phyloP scores from a whole-genome alignment of 257 asterid genomes.

The Salvia rosmarinus region DNA sequence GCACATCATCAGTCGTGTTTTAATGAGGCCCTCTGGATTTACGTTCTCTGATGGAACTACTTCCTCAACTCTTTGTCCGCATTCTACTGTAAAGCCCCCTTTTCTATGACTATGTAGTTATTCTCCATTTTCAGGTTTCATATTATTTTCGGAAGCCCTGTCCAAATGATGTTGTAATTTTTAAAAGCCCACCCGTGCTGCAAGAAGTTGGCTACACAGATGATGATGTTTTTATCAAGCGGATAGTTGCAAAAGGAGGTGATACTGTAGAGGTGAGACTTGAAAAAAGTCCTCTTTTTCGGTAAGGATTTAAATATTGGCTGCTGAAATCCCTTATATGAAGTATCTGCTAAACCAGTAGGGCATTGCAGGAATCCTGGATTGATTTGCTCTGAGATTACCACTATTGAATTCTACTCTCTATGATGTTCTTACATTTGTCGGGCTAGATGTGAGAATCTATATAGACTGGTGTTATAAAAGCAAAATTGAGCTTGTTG shows the following conservation, averaged over 20 bases:
- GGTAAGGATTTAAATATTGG: not conserved
- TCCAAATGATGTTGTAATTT: conserved; percentile 82
- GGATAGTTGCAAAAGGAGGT: conserved; percentile 89
- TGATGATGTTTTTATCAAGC: conserved; percentile 88
- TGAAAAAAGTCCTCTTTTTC: not conserved
- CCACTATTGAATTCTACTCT: not conserved
- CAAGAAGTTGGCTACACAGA: conserved; percentile 94
- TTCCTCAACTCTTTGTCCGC: not conserved
- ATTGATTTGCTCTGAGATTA: not conserved
- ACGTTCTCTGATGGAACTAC: not conserved
- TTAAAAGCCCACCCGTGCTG: conserved; percentile 91
- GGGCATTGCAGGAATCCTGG: not conserved
- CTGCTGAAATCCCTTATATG: conserved; percentile 4
- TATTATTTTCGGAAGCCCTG: conserved; percentile 90
- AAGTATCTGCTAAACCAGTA: not conserved
- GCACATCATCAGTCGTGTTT: not conserved
- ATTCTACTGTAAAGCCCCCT: not conserved
- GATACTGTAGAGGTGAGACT: conserved; percentile 80
- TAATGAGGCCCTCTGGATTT: conserved; percentile 9
- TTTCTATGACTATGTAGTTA: not conserved
- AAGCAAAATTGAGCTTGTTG: not conserved
- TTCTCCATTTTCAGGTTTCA: conserved; percentile 62
- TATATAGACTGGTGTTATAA: not conserved
- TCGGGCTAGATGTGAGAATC: not conserved
- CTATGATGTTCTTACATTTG: not conserved